Percentiles rank a stretch among this genome's conserved stretches.
Conservation (phyloP, 148 eudicot species). For the Nyssa sinensis region DNA sequence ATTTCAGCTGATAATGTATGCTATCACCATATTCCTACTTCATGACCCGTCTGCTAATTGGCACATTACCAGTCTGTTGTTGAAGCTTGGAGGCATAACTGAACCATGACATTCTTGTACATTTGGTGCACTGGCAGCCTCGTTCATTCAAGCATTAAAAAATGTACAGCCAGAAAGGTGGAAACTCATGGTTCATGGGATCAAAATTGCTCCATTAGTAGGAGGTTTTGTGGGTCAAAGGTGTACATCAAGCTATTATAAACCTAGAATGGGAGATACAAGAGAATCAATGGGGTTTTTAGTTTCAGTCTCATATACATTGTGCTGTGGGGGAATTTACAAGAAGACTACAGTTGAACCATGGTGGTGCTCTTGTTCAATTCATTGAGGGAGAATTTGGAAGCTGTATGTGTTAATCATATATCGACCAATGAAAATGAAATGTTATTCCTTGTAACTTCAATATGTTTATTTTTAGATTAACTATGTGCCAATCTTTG, state of each 20-base stretch:
- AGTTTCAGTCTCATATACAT: background rate
- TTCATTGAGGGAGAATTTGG: conserved; percentile 3
- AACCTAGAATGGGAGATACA: background rate
- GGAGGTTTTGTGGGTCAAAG: background rate
- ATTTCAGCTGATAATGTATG: background rate
- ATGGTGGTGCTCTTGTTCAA: conserved; percentile 8
- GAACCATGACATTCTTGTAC: background rate
- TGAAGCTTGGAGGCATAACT: background rate
- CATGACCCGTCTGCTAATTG: background rate
- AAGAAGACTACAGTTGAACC: conserved; percentile 7
- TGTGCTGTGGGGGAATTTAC: background rate
- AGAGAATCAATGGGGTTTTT: conserved; percentile 5
- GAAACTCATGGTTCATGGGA: background rate
- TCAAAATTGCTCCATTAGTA: background rate
- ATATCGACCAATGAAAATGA: conserved; percentile 8
- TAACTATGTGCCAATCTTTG: background rate
- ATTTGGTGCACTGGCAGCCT: background rate
- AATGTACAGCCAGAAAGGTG: background rate
- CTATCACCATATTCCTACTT: too few species aligned
- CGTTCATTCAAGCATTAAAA: background rate
- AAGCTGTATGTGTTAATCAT: conserved; percentile 3
- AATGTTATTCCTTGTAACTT: background rate
- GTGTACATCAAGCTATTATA: background rate
- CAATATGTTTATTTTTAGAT: too few species aligned
- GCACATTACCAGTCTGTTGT: background rate